phyloP scores from a whole-genome alignment of 805 yeast species.

The Lipomyces mesembrius region DNA sequence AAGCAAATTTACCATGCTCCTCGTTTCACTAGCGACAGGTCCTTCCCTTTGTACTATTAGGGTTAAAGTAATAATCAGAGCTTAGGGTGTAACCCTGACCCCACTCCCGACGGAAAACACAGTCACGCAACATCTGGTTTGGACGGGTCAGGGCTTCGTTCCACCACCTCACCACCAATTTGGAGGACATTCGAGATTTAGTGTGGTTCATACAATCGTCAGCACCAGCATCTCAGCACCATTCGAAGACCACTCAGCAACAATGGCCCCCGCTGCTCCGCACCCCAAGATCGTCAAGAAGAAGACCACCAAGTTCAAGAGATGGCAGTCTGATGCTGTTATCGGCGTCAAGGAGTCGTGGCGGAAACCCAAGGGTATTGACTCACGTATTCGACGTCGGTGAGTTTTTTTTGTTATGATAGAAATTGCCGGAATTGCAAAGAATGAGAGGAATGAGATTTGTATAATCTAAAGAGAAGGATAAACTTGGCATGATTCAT shows the following conservation, averaged over 20 bases:
- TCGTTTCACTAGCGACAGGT: too few species aligned
- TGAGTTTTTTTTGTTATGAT: slow-evolving; percentile 11
- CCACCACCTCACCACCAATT: too few species aligned
- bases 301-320: slow-evolving; percentile 98
- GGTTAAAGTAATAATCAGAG: too few species aligned
- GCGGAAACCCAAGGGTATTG: slow-evolving; percentile 99
- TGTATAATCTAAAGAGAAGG: background rate
- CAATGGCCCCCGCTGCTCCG: slow-evolving; percentile 94
- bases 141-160: too few species aligned
- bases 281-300: slow-evolving; percentile 99
- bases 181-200: background rate
- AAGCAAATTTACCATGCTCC: too few species aligned
- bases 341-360: slow-evolving; percentile 97
- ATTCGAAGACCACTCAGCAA: slow-evolving; percentile 5
- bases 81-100: too few species aligned
- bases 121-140: too few species aligned
- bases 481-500: background rate
- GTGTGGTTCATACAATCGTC: background rate
- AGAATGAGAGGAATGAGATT: background rate
- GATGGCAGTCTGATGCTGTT: slow-evolving; percentile 99
- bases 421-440: background rate
- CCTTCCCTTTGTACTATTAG: too few species aligned
- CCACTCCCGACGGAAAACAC: too few species aligned
- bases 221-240: background rate
- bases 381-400: slow-evolving; percentile 97